phyloP scores from a whole-genome alignment of 208 protist species.

The Crithidia brevicula region DNA sequence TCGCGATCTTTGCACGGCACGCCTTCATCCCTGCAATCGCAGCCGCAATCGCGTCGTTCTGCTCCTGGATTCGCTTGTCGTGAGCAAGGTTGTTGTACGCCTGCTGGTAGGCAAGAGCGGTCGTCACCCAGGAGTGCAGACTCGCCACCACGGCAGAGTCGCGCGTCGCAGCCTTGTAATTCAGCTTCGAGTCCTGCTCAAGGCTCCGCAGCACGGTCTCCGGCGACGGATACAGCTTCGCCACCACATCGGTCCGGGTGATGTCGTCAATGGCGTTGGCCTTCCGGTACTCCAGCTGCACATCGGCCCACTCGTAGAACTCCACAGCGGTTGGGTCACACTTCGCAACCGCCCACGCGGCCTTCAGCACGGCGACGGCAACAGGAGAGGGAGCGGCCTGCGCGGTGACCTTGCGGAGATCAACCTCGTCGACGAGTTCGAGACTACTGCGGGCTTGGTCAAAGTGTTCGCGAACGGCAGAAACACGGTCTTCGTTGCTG shows the following conservation, averaged over 20 bases:
- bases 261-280: slow-evolving; percentile 36
- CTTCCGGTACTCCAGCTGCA: slow-evolving; percentile 67
- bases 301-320: slow-evolving; percentile 65
- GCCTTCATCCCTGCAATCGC: slow-evolving; percentile 69
- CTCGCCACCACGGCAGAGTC: slow-evolving; percentile 47
- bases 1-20: slow-evolving; percentile 63
- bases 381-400: slow-evolving; percentile 57
- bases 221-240: slow-evolving; percentile 44
- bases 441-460: not conserved
- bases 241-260: slow-evolving; percentile 49
- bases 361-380: slow-evolving; percentile 63
- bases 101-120: slow-evolving; percentile 67
- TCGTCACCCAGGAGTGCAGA: slow-evolving; percentile 67
- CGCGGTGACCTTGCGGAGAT: slow-evolving; percentile 56
- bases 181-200: slow-evolving; percentile 41
- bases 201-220: slow-evolving; percentile 37
- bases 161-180: slow-evolving; percentile 38
- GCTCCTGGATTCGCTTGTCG: slow-evolving; percentile 64
- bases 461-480: not conserved
- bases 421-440: slow-evolving; percentile 47
- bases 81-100: slow-evolving; percentile 55
- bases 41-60: slow-evolving; percentile 61
- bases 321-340: slow-evolving; percentile 63
- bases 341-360: slow-evolving; percentile 49
- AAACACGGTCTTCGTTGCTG: slow-evolving; percentile 65